These are phyloP conservation scores for Primulina huaijiensis DNA, from an alignment of 257 asterid species.

Conservation along the genomic window DNA sequence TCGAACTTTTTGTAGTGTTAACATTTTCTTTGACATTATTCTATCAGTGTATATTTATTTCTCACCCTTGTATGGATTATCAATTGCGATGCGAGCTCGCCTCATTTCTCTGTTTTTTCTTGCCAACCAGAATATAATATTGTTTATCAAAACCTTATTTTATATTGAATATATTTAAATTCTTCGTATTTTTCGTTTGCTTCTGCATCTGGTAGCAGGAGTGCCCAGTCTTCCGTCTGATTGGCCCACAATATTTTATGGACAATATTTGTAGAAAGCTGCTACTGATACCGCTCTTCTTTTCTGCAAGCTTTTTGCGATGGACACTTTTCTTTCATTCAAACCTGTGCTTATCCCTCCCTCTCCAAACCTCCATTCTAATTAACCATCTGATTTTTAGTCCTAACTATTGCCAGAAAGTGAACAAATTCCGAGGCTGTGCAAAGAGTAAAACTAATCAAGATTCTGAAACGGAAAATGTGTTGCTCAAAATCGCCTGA, in stretches of 20 bases:
- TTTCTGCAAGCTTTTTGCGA: not conserved
- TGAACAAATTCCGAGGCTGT: slow-evolving; percentile 31
- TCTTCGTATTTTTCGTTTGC: not conserved
- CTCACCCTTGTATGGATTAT: not conserved
- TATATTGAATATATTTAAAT: too few relatives aligned
- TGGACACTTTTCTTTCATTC: slow-evolving; percentile 47
- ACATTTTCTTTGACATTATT: not conserved
- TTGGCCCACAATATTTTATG: not conserved
- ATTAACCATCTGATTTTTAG: slow-evolving; percentile 21
- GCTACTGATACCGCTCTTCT: not conserved
- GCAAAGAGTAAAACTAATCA: slow-evolving; percentile 34
- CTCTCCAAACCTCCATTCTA: slow-evolving; percentile 23
- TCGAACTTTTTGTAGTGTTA: not conserved
- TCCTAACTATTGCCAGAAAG: slow-evolving; percentile 12
- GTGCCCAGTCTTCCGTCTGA: not conserved
- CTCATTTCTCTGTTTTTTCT: not conserved
- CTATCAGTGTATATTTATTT: not conserved
- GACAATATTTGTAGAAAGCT: not conserved
- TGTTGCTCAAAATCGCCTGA: slow-evolving; percentile 76
- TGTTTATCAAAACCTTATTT: not conserved
- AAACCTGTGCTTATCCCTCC: slow-evolving; percentile 17
- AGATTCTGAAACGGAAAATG: slow-evolving; percentile 53
- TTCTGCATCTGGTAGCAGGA: not conserved
- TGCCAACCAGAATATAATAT: not conserved
- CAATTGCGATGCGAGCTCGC: not conserved